phyloP scores from a whole-genome alignment of 176 grass and related monocot species.

The Zea luxurians region DNA sequence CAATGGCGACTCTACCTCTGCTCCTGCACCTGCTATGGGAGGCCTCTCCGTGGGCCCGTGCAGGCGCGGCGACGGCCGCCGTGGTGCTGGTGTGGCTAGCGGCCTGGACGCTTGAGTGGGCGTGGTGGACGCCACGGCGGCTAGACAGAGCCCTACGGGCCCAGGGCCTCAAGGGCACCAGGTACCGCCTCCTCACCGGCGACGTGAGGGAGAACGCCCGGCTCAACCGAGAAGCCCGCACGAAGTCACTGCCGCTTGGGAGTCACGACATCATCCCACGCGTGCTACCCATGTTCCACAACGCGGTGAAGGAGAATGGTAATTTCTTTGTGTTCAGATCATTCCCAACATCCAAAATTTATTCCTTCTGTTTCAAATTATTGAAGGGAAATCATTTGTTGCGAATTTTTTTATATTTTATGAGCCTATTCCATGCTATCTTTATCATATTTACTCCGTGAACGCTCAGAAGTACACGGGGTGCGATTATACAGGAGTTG shows the following conservation, averaged over 20 bases:
- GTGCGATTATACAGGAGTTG: slow-evolving; percentile 4
- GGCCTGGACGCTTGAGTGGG: slow-evolving; percentile 39
- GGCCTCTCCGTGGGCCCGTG: slow-evolving; percentile 23
- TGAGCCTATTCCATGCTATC: not conserved
- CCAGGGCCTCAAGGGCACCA: slow-evolving; percentile 45
- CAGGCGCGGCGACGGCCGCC: slow-evolving; percentile 14
- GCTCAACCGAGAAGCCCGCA: slow-evolving; percentile 35
- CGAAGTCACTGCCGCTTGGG: slow-evolving; percentile 41
- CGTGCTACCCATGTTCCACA: slow-evolving; percentile 29
- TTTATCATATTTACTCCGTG: not conserved
- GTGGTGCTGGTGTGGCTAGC: slow-evolving; percentile 39
- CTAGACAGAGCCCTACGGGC: slow-evolving; percentile 31
- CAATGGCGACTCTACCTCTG: not conserved
- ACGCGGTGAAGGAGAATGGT: slow-evolving; percentile 39
- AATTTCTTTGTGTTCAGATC: not conserved
- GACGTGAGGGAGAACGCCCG: slow-evolving; percentile 33
- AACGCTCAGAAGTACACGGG: not conserved
- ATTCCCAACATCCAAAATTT: not conserved
- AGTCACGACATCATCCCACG: slow-evolving; percentile 44
- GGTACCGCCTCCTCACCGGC: slow-evolving; percentile 45
- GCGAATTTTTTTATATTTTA: not conserved
- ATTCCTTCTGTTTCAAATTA: not conserved
- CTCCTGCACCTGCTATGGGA: not conserved
- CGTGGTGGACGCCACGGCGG: slow-evolving; percentile 48
- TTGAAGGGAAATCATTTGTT: not conserved